Conservation (phyloP, 176 grass and related monocot genomes). For the Avena sativa region DNA sequence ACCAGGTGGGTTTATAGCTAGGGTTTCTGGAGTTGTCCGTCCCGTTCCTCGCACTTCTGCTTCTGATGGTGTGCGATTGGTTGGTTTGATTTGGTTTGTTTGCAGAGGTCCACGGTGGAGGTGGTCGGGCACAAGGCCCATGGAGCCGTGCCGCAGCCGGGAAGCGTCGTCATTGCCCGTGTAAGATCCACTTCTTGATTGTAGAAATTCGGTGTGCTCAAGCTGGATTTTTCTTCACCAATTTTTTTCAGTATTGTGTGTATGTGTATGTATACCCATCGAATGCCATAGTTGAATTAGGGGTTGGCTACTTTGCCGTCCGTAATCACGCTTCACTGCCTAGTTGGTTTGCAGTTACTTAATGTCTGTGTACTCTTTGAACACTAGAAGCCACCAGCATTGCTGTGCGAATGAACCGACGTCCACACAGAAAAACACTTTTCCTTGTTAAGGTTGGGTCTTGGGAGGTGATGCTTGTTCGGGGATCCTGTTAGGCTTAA, state of each 20-base stretch:
- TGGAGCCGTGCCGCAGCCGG: slow-evolving; percentile 78
- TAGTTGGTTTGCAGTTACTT: not conserved
- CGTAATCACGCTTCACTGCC: not conserved
- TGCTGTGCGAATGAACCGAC: not conserved
- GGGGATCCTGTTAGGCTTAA: not conserved
- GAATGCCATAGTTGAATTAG: not conserved
- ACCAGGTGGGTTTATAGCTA: slow-evolving; percentile 52
- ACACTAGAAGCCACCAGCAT: not conserved
- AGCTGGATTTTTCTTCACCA: not conserved
- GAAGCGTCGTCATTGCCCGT: slow-evolving; percentile 76
- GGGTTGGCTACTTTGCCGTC: not conserved
- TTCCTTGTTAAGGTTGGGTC: not conserved
- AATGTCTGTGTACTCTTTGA: not conserved
- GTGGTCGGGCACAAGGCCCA: slow-evolving; percentile 87
- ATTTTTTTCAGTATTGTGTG: not conserved
- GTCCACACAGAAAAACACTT: not conserved
- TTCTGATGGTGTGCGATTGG: not conserved
- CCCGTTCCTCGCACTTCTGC: not conserved
- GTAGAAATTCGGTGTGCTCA: not conserved
- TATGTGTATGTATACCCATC: not conserved
- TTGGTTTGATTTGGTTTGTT: slow-evolving; percentile 12
- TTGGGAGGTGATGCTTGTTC: not conserved
- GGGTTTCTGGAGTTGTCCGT: not conserved
- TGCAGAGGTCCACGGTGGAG: slow-evolving; percentile 83
- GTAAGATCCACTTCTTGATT: slow-evolving; percentile 47